These are phyloP conservation scores for Penicillium brasilianum DNA, from an alignment of 2,329 filamentous ascomycete species.

Conservation along the genomic window DNA sequence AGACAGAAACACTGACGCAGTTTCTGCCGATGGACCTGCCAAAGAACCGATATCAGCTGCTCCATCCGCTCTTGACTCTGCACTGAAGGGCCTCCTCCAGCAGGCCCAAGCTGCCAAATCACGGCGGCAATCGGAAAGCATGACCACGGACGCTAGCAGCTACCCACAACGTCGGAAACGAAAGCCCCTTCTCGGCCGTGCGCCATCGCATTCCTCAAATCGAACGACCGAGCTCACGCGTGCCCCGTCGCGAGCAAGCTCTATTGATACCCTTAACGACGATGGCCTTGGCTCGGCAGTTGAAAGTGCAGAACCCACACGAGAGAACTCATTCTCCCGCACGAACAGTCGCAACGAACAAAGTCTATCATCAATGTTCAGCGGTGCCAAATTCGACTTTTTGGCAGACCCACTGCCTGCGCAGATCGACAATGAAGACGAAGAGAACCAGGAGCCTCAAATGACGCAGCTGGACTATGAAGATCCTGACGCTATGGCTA, in stretches of 20 bases:
- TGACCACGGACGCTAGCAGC: slow-evolving; percentile 25
- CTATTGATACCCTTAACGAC: slow-evolving; percentile 56
- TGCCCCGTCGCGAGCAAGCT: slow-evolving; percentile 51
- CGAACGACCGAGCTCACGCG: slow-evolving; percentile 29
- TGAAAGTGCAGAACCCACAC: slow-evolving; percentile 33
- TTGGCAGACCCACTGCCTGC: slow-evolving; percentile 29
- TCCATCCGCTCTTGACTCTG: slow-evolving; percentile 42
- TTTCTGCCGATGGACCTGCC: slow-evolving; percentile 15
- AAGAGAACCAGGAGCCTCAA: slow-evolving; percentile 43
- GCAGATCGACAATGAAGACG: slow-evolving; percentile 34
- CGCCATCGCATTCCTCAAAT: slow-evolving; percentile 46
- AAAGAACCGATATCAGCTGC: slow-evolving; percentile 30
- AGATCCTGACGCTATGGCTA: slow-evolving; percentile 58
- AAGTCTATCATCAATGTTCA: slow-evolving; percentile 41
- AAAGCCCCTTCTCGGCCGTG: slow-evolving; percentile 49
- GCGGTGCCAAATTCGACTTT: slow-evolving; percentile 41
- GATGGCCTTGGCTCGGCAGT: slow-evolving; percentile 46
- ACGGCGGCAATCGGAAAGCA: slow-evolving; percentile 31
- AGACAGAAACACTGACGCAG: slow-evolving; percentile 15
- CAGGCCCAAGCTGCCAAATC: slow-evolving; percentile 44
- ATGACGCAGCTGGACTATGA: slow-evolving; percentile 57
- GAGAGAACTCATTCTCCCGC: slow-evolving; percentile 31
- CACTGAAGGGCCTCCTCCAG: slow-evolving; percentile 49
- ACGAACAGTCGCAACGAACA: slow-evolving; percentile 35
- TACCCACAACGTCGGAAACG: slow-evolving; percentile 37